Conservation (phyloP, 2,329 filamentous ascomycete species). For the Venturia carpophila region DNA sequence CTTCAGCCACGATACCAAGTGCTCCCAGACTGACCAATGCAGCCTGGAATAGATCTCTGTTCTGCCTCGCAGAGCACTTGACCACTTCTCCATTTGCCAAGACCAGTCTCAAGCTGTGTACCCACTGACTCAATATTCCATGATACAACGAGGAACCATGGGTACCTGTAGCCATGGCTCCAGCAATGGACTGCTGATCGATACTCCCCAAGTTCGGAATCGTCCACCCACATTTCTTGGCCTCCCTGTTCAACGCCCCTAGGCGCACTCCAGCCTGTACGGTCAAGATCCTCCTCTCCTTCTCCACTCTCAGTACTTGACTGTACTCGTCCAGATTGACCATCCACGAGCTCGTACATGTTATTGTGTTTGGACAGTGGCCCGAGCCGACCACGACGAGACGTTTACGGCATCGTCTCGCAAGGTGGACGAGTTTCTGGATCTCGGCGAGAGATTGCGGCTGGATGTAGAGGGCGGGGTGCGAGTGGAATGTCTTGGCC, state of each 20-base stretch:
- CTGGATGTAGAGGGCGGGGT: constrained; percentile 84
- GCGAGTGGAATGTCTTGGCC: constrained; percentile 85
- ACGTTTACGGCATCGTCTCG: constrained; percentile 70
- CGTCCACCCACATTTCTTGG: constrained; percentile 69
- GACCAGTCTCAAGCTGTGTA: constrained; percentile 69
- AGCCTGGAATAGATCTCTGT: constrained; percentile 76
- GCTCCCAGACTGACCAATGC: constrained; percentile 82
- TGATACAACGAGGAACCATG: constrained; percentile 82
- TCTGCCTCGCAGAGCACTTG: constrained; percentile 58
- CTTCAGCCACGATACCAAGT: constrained; percentile 81
- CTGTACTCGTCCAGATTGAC: constrained; percentile 83
- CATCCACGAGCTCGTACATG: constrained; percentile 89
- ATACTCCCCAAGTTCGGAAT: constrained; percentile 93
- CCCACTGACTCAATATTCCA: constrained; percentile 73
- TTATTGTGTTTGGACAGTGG: constrained; percentile 87
- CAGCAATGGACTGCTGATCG: constrained; percentile 85
- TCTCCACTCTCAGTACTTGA: constrained; percentile 62
- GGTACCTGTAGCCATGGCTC: constrained; percentile 86
- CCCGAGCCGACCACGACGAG: constrained; percentile 82
- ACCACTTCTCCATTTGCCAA: constrained; percentile 70
- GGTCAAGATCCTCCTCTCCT: constrained; percentile 56
- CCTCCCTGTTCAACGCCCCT: constrained; percentile 60
- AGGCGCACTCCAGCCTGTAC: constrained; percentile 88
- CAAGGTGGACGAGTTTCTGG: constrained; percentile 73
- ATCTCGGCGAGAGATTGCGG: constrained; percentile 73